Base-by-base conservation (phyloP, 2,329 filamentous ascomycete species). In the Colletotrichum sp. region DNA sequence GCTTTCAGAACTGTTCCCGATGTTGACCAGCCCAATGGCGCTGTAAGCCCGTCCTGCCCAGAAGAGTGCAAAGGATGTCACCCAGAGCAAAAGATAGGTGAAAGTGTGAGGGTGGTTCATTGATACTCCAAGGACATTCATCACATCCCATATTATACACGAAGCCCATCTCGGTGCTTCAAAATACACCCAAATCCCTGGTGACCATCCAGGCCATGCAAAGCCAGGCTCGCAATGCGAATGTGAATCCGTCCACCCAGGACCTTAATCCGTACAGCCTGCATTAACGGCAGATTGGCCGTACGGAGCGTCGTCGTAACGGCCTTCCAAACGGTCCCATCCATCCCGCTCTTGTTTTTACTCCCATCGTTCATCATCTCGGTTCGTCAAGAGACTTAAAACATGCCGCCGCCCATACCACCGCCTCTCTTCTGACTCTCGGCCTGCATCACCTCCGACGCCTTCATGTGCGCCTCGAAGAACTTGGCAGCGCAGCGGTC, bases 401-500 rank as follows among this genome's bases (percentile, higher is more conserved):
- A 83, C 78, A 92, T 87, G 30, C 89, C 90, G 59, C 88, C 89
- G 59, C 86, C 89, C n/a, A 85, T 87, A 44, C 88, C 89, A 55
- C 88, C 90, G 76, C 92, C 91, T 82, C 91, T 91, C 78, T 91
- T 90, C 82, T 92, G 91, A 65, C 95, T 95, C 87, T 98, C 95
- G 79, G 93, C 92, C 88, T 98, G 96, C 93, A 99, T 96, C 88
- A 98, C 95, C 88, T 99, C 96, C 82, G 95, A 96, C 76, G 99
- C 95, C 90, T 98, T 99, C 90, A 98, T 93, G 86, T 98, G 98
- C 83, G 98, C 96, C 81, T 99, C 96, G 88, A 99, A 98, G 90
- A 99, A 99, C 90, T 99, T 99, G 84, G 95, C 92, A 75, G 98
- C 95, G 88, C 98, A 99, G 83, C 97, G 95, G 89, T 99, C 97